Evolutionary conservation across 306 rosid species (phyloP).

Genomic region (Rosa chinensis): DNA sequence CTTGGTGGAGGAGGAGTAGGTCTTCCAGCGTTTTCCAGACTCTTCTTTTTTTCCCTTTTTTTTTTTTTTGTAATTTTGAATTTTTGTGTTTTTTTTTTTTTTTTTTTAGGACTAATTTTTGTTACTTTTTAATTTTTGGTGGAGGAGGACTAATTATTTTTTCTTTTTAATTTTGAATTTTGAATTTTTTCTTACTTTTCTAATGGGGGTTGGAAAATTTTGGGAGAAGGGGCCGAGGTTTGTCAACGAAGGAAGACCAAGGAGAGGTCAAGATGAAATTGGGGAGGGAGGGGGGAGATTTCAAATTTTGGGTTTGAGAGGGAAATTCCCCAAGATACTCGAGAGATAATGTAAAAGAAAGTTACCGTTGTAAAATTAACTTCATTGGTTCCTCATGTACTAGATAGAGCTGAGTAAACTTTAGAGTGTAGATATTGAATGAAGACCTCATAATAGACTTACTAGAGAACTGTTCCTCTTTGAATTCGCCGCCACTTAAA

Average conservation of each 20-base stretch:
- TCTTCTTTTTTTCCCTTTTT: neutral
- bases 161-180: no score
- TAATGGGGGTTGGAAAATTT: neutral
- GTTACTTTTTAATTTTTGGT: no score
- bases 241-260: neutral
- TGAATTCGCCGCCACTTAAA: no score
- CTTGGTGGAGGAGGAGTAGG: conserved; percentile 77
- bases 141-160: no score
- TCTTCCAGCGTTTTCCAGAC: conserved; percentile 53
- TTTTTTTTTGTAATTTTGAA: neutral
- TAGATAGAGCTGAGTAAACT: no score
- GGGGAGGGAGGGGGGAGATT: neutral
- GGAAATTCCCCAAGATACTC: neutral
- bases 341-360: neutral
- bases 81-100: no score
- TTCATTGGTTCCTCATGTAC: neutral
- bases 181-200: no score
- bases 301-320: conserved; percentile 5
- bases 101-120: no score
- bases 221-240: neutral
- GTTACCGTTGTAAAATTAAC: neutral
- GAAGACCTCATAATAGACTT: no score
- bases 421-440: no score
- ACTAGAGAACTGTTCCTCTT: no score
- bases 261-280: neutral